Base-by-base conservation (phyloP, 176 grass and related monocot species). In the Tillandsia leiboldiana region DNA sequence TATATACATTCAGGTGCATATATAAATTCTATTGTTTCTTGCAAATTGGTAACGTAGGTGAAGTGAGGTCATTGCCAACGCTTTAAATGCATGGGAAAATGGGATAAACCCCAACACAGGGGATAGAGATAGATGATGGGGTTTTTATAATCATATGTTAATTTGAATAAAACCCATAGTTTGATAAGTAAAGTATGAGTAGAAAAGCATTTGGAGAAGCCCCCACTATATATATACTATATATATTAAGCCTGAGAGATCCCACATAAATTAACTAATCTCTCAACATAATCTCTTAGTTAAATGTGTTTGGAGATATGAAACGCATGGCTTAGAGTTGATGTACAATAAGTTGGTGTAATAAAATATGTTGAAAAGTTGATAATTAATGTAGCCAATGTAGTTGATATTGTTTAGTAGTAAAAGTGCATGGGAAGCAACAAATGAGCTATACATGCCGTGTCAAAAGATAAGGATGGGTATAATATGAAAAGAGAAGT, bases 251-350 rank as follows among this genome's bases (percentile, higher is more conserved):
- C 15, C 9, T 18, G 17, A 61, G n/a, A 10, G 56, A 61, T 67
- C 48, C 33, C 26, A 48, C 12, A 6, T 49, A 11, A 18, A 42
- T 42, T 7, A 67, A 67, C 26, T n/a, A 59, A 61, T 61, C 10
- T 20, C 56, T 15, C 26, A 29, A 49, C 65, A 67, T 48, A n/a
- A 67, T 48, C 65, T 9, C 13, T 18, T 48, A 48, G n/a, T 67
- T 67, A 67, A 67, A 10, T 49, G 12, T 49, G 65, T 49, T 67
- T 49, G 65, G 33, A 67, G 65, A 67, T 67, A 67, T 18, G 65
- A 67, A 67, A 67, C 65, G 20, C 65, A 67, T 67, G 65, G 65
- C 14, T 48, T 48, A 17, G 65, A 29, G 29, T 11, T 48, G 64
- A 47, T 24, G 24, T 49, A 67, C 11, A 63, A 26, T 1, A 63